Conservation (phyloP, 345 rosid species). For the Rhizophora mangle region DNA sequence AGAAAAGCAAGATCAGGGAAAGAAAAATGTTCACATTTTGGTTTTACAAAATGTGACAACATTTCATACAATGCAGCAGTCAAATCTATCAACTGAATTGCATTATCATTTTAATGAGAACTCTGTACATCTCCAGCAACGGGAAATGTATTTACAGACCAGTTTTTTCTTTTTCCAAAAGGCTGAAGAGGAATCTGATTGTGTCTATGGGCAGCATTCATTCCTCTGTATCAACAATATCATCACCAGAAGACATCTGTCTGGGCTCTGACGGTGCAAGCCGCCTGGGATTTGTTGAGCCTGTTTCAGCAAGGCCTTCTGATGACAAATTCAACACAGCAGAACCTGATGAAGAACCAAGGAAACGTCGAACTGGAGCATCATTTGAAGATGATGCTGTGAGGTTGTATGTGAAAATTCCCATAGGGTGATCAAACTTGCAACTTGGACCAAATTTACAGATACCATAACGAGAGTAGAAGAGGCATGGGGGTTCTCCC, state of each 20-base stretch:
- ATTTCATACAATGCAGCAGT: conserved; percentile 45
- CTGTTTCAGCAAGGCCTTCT: conserved; percentile 70
- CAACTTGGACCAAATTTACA: conserved; percentile 99
- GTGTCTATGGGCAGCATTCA: conserved; percentile 33
- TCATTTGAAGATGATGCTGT: conserved; percentile 53
- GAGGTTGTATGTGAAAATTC: conserved; percentile 58
- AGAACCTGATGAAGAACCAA: conserved; percentile 63
- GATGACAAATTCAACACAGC: conserved; percentile 46
- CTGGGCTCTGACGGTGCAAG: conserved; percentile 72
- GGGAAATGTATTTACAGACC: conserved; percentile 60
- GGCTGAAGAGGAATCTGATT: conserved; percentile 20
- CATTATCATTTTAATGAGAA: conserved; percentile 38
- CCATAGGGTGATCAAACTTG: conserved; percentile 98
- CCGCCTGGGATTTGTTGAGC: conserved; percentile 54
- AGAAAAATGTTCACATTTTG: conserved; percentile 48
- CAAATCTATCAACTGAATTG: conserved; percentile 38
- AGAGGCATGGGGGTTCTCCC: conserved; percentile 94
- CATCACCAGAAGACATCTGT: conserved; percentile 73
- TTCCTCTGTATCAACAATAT: conserved; percentile 60
- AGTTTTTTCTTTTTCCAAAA: conserved; percentile 34
- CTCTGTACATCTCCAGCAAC: conserved; percentile 55
- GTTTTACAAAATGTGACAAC: conserved; percentile 49
- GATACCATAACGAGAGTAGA: conserved; percentile 90
- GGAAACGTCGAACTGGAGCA: conserved; percentile 42
- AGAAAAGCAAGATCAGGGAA: conserved; percentile 23